Conservation (phyloP, 495 filamentous ascomycete species). For the Lasiosphaeriaceae sp. region DNA sequence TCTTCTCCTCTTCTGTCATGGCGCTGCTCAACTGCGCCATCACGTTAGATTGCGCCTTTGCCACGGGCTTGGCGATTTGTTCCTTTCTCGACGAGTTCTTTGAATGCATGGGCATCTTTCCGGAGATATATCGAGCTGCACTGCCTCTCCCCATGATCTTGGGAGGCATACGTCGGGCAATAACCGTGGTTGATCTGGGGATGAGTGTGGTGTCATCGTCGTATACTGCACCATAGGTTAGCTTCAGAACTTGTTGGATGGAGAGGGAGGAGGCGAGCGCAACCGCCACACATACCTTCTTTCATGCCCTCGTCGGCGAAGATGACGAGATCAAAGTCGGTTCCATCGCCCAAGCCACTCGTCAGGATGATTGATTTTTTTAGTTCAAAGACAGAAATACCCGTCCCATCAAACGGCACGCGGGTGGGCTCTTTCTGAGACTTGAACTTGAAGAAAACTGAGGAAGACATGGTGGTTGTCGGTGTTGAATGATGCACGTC, state of each 20-base stretch:
- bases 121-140: conserved; percentile 92
- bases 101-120: conserved; percentile 90
- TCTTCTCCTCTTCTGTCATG: conserved; percentile 85
- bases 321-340: conserved; percentile 93
- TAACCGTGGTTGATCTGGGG: conserved; percentile 86
- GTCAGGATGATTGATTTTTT: conserved; percentile 96
- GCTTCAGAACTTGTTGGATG: neutral
- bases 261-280: neutral
- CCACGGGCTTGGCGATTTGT: conserved; percentile 46
- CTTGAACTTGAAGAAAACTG: conserved; percentile 99
- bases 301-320: conserved; percentile 78
- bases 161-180: conserved; percentile 83
- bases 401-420: conserved; percentile 95
- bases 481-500: conserved; percentile 3
- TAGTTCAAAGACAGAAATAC: conserved; percentile 96
- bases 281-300: conserved; percentile 64
- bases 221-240: conserved; percentile 61
- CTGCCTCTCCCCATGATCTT: conserved; percentile 74
- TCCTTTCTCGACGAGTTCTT: conserved; percentile 74
- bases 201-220: conserved; percentile 96
- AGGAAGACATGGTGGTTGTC: conserved; percentile 72
- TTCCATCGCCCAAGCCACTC: conserved; percentile 89
- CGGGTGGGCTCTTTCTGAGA: conserved; percentile 92
- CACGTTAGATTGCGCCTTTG: conserved; percentile 52
- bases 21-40: conserved; percentile 61